Evolutionary conservation across 139 green algal genomes (phyloP), one percentile per base, ranked within the genome.

Genomic region (Diplosphaera chodatii): DNA sequence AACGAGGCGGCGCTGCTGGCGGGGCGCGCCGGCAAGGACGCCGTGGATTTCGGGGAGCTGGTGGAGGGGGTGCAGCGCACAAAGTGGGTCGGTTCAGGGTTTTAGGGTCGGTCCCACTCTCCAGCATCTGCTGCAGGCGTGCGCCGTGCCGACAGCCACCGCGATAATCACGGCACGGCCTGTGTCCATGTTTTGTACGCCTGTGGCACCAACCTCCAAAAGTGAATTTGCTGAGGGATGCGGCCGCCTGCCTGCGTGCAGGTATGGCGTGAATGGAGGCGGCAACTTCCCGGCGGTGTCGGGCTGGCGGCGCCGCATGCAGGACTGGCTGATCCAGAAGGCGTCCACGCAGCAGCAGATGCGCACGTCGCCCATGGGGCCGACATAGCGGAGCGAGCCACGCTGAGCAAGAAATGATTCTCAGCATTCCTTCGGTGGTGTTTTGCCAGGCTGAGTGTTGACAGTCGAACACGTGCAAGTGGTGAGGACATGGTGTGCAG

Each of bases 1-100:
- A 97, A 98, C 68, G 93, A 98, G 82, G 92, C 86, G 2, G 82
- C 88, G 1, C 77, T 97, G 70, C 77, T 98, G 71, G 88, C 90
- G 16, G 92, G 82, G 48, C 48, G 48, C 3, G 48, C 48, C 1
- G 73, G 94, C 21, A 70, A 80, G 27, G 67, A 63, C 20, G 67
- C 67, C 25, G 82, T 96, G 64, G 78, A 66, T 0, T 55, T 93
- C 34, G 2, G 68, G 1, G 92, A 98, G 67, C 77, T 94, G 76
- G 72, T 92, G 21, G 80, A 85, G 66, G 90, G 85, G 0, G 75
- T 91, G 34, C 74, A 84, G 40, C 73, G 88, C n/a, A 93, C 86
- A 0, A 68, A 68, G 40, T 83, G 72, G 67, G 79, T 65, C 13
- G 71, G 78, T 56, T 48, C 13, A 8, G 10, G 37, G 48, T 27